A percentile compares a stretch with the other conserved stretches of the same genome.
Conservation (phyloP, 1,284 basidiomycete species). For the Takashimella tepidaria region DNA sequence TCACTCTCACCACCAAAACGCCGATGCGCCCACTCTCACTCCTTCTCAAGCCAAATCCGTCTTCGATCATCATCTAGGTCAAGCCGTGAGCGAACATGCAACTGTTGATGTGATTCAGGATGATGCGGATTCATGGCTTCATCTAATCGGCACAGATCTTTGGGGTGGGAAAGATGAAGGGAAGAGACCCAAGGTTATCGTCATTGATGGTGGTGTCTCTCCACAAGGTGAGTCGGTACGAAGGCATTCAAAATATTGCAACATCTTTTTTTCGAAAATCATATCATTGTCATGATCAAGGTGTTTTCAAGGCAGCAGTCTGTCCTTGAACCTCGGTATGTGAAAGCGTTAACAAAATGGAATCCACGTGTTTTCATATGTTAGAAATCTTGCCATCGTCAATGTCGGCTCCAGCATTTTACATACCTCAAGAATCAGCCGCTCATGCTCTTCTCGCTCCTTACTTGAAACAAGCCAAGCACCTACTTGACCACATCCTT, state of each 20-base stretch:
- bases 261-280: too few relatives aligned
- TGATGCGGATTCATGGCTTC: slow-evolving; percentile 42
- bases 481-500: slow-evolving; percentile 29
- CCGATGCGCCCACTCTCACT: slow-evolving; percentile 30
- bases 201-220: slow-evolving; percentile 37
- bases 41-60: slow-evolving; percentile 44
- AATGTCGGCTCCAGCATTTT: slow-evolving; percentile 37
- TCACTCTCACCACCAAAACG: slow-evolving; percentile 9
- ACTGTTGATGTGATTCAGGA: too few relatives aligned
- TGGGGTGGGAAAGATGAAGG: slow-evolving; percentile 18
- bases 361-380: neutral
- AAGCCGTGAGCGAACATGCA: slow-evolving; percentile 31
- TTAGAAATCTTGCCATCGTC: slow-evolving; percentile 35
- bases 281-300: too few relatives aligned
- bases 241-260: too few relatives aligned
- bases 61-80: slow-evolving; percentile 43
- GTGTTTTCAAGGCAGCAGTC: too few relatives aligned
- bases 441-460: slow-evolving; percentile 32
- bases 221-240: slow-evolving; percentile 33
- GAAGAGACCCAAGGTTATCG: slow-evolving; percentile 35
- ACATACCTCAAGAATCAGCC: slow-evolving; percentile 25
- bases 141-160: slow-evolving; percentile 29
- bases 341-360: neutral
- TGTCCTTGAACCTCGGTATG: too few relatives aligned
- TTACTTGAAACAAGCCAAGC: slow-evolving; percentile 36